phyloP scores from a whole-genome alignment of 495 filamentous ascomycete species.

The Lepidopterella palustris region DNA sequence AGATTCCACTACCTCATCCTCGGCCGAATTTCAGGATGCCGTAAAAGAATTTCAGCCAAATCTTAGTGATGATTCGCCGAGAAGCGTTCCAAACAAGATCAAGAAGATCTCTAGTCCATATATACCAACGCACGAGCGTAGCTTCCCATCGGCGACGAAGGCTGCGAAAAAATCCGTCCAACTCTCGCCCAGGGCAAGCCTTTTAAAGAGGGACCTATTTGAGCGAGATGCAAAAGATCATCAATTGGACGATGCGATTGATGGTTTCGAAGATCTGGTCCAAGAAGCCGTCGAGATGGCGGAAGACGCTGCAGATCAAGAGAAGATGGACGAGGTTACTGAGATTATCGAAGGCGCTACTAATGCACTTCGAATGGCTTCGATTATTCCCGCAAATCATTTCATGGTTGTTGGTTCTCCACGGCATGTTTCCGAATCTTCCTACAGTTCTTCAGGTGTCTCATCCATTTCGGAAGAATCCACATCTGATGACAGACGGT shows the following conservation, averaged over 20 bases:
- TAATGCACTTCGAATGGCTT: conserved; percentile 25
- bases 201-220: neutral
- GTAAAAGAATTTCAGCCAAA: neutral
- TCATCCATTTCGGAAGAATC: neutral
- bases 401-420: conserved; percentile 11
- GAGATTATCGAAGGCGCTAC: conserved; percentile 33
- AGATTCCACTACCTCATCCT: no score
- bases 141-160: neutral
- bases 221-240: neutral
- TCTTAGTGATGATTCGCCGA: neutral
- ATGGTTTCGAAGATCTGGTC: conserved; percentile 32
- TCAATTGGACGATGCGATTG: conserved; percentile 20
- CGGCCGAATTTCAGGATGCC: no score
- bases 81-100: neutral
- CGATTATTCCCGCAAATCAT: conserved; percentile 6
- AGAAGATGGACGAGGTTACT: conserved; percentile 27
- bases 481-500: neutral
- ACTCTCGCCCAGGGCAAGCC: neutral
- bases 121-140: neutral
- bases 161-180: conserved; percentile 3
- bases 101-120: neutral
- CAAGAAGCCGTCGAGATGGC: conserved; percentile 31
- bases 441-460: conserved; percentile 3
- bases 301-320: conserved; percentile 23
- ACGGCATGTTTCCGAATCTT: conserved; percentile 12